phyloP scores from a whole-genome alignment of 306 rosid species.

The Lithocarpus polystachyus region DNA sequence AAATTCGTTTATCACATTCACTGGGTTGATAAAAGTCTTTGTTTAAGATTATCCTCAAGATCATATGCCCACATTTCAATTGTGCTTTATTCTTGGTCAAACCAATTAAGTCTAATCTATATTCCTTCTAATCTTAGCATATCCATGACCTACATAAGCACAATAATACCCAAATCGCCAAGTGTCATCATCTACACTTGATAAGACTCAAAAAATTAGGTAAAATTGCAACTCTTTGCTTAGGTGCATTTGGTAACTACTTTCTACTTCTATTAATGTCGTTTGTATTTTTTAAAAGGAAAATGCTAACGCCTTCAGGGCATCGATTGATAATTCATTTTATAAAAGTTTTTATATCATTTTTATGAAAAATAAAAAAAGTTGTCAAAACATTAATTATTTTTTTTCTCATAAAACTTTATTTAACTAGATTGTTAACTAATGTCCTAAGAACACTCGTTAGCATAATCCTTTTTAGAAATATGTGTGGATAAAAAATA shows the following conservation, averaged over 20 bases:
- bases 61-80: not conserved
- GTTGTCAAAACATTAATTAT: too few relatives aligned
- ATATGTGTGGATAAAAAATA: rapidly evolving
- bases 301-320: too few relatives aligned
- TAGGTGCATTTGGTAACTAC: rapidly evolving
- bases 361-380: too few relatives aligned
- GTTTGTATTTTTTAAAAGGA: too few relatives aligned
- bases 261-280: too few relatives aligned
- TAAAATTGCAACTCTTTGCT: not conserved
- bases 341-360: too few relatives aligned
- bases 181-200: slow-evolving; percentile 1
- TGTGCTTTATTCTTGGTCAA: not conserved
- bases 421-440: too few relatives aligned
- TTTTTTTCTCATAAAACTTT: too few relatives aligned
- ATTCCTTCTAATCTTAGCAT: not conserved
- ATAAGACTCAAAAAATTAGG: slow-evolving; percentile 16
- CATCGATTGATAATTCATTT: too few relatives aligned
- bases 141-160: not conserved
- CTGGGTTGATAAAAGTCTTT: not conserved
- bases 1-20: not conserved
- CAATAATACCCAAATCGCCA: slow-evolving; percentile 10
- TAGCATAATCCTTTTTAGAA: too few relatives aligned
- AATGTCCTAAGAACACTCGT: too few relatives aligned
- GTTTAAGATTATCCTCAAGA: not conserved
- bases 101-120: not conserved